These are phyloP conservation scores for Cyclotella choctawhatcheeana DNA, from an alignment of 108 stramenopile species.

Conservation along the genomic window DNA sequence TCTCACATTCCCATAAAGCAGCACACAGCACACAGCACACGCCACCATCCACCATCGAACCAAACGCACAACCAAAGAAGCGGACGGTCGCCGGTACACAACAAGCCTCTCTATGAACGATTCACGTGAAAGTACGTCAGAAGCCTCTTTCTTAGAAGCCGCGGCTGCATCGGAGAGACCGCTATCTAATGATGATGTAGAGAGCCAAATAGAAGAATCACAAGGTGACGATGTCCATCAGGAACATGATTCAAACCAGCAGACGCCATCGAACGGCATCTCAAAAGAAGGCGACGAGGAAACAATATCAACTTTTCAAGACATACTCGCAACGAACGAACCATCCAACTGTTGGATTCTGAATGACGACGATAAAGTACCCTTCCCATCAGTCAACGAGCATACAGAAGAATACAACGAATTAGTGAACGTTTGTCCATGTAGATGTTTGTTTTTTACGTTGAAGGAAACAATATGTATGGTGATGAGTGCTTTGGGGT, in stretches of 20 bases:
- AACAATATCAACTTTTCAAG: constrained; percentile 10
- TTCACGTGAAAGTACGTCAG: no score
- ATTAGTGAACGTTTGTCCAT: constrained; percentile 28
- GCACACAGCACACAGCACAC: no score
- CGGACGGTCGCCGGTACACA: no score
- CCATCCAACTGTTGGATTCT: neutral
- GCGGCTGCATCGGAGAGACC: constrained; percentile 5
- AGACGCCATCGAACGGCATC: no score
- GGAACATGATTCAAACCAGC: no score
- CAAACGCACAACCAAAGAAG: no score
- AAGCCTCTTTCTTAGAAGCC: constrained; percentile 10
- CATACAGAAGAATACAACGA: neutral
- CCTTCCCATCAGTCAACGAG: constrained; percentile 30
- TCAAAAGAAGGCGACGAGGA: neutral
- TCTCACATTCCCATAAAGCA: no score
- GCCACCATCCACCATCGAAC: no score
- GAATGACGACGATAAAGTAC: constrained; percentile 12
- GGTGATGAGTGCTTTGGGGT: constrained; percentile 47
- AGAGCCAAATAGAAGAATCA: neutral
- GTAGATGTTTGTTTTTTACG: constrained; percentile 46
- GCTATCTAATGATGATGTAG: neutral
- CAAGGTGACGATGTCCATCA: no score
- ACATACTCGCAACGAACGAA: neutral
- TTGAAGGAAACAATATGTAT: constrained; percentile 46
- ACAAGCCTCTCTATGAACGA: no score